Percentiles rank a stretch among this genome's conserved stretches.
These are phyloP conservation scores for Xylaria sp. DNA, from an alignment of 2,329 filamentous ascomycete species.

Conservation along the genomic window DNA sequence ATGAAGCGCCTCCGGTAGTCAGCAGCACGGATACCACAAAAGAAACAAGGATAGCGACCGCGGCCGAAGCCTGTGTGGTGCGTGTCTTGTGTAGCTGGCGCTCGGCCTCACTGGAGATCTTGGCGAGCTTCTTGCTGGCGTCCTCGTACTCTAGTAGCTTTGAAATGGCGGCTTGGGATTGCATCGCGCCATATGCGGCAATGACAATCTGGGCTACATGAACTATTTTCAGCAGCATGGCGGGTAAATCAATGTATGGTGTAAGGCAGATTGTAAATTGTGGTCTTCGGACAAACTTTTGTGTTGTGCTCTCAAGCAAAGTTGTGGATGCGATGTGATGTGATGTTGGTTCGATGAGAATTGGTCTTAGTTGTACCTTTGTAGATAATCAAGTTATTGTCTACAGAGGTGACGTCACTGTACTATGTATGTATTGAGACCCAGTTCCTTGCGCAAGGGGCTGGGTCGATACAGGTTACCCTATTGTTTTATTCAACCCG, in stretches of 20 bases:
- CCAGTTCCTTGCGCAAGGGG: constrained; percentile 19
- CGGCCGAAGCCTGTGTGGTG: constrained; percentile 54
- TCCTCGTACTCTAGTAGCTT: constrained; percentile 58
- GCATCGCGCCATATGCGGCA: constrained; percentile 54
- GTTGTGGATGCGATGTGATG: background rate
- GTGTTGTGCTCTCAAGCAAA: background rate
- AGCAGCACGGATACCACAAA: constrained; percentile 38
- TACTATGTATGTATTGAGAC: background rate
- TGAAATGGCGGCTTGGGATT: constrained; percentile 55
- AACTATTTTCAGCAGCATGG: constrained; percentile 46
- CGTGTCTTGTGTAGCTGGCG: constrained; percentile 56
- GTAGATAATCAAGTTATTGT: background rate
- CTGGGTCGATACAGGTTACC: background rate
- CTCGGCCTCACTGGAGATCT: constrained; percentile 55
- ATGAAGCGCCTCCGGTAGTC: constrained; percentile 22
- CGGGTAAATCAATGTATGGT: background rate
- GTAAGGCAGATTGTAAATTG: background rate
- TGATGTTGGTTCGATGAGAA: background rate
- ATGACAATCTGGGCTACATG: constrained; percentile 54
- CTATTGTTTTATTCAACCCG: background rate
- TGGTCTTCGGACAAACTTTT: background rate
- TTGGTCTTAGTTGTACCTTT: background rate
- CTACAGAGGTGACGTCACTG: constrained; percentile 24
- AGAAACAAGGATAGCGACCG: constrained; percentile 49
- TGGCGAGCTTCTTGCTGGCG: constrained; percentile 55